phyloP scores from a whole-genome alignment of 139 green algal genomes.

The Raphidocelis subcapitata region DNA sequence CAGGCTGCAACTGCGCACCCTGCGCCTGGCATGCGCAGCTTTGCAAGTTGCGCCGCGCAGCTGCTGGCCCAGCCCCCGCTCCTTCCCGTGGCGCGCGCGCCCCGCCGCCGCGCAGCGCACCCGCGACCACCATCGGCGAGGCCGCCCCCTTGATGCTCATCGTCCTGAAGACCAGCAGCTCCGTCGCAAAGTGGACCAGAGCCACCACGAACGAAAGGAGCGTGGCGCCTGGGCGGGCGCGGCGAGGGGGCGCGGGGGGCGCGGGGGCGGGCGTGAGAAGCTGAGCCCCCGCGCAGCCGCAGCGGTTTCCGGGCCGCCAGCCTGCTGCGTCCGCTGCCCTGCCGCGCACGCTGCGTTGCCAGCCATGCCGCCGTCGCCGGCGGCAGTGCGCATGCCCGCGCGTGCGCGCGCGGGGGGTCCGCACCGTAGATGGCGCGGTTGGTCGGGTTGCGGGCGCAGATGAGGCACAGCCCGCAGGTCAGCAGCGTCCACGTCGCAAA shows the following conservation, averaged over 20 bases:
- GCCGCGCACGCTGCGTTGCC: no score
- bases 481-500: conserved; percentile 84
- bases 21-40: no score
- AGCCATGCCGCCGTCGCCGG: no score
- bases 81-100: background rate
- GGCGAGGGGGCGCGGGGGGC: no score
- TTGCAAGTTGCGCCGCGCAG: no score
- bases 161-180: conserved; percentile 76
- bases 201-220: conserved; percentile 79
- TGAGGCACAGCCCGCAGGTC: conserved; percentile 79
- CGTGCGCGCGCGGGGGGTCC: no score
- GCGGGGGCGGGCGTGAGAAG: no score
- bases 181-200: conserved; percentile 68
- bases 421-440: conserved; percentile 76
- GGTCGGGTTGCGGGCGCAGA: conserved; percentile 71
- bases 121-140: conserved; percentile 69
- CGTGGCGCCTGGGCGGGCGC: conserved; percentile 57
- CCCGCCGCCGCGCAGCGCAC: conserved; percentile 23
- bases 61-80: no score
- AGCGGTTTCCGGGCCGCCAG: no score
- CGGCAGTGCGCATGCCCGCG: no score
- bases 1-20: background rate
- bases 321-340: no score
- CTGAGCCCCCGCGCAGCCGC: no score
- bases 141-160: conserved; percentile 56